Evolutionary conservation across 1,284 basidiomycete genomes (phyloP).

Genomic region (Butyriboletus appendiculatus): DNA sequence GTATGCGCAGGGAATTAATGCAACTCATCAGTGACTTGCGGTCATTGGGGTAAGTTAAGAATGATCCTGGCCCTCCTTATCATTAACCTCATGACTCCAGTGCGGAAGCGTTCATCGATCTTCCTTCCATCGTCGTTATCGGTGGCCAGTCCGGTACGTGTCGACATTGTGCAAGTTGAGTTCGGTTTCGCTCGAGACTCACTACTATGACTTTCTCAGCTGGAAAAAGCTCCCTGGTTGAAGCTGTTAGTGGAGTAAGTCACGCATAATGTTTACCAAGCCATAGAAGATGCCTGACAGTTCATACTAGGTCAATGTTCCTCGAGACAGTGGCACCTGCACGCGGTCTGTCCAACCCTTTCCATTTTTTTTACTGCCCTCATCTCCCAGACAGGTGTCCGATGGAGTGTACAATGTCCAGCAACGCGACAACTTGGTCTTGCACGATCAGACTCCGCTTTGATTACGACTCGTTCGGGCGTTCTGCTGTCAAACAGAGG

Average conservation of each 20-base stretch:
- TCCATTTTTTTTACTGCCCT: not conserved
- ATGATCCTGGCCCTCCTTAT: not conserved
- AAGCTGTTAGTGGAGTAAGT: slow-evolving; percentile 56
- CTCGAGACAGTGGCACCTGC: slow-evolving; percentile 59
- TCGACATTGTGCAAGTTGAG: not conserved
- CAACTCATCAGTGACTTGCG: slow-evolving; percentile 45
- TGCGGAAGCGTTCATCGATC: slow-evolving; percentile 42
- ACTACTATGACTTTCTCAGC: slow-evolving; percentile 36
- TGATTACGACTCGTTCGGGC: slow-evolving; percentile 37
- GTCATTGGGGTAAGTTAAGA: slow-evolving; percentile 43
- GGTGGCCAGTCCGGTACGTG: slow-evolving; percentile 59
- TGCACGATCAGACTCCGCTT: slow-evolving; percentile 52
- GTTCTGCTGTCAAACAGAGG: slow-evolving; percentile 10
- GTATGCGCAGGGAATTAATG: slow-evolving; percentile 48
- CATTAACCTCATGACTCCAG: slow-evolving; percentile 28
- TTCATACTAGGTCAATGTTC: slow-evolving; percentile 51
- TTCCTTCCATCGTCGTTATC: slow-evolving; percentile 57
- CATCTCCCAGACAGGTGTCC: slow-evolving; percentile 46
- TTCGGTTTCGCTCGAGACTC: not conserved
- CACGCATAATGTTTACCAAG: not conserved
- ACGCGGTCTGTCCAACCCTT: slow-evolving; percentile 43
- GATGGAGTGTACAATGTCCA: slow-evolving; percentile 55
- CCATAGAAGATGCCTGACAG: not conserved
- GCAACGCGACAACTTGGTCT: slow-evolving; percentile 43
- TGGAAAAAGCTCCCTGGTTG: slow-evolving; percentile 61